Percentiles rank a stretch among this genome's conserved stretches.
phyloP scores from a whole-genome alignment of 2,329 filamentous ascomycete species.

The Mollisiaceae sp. region DNA sequence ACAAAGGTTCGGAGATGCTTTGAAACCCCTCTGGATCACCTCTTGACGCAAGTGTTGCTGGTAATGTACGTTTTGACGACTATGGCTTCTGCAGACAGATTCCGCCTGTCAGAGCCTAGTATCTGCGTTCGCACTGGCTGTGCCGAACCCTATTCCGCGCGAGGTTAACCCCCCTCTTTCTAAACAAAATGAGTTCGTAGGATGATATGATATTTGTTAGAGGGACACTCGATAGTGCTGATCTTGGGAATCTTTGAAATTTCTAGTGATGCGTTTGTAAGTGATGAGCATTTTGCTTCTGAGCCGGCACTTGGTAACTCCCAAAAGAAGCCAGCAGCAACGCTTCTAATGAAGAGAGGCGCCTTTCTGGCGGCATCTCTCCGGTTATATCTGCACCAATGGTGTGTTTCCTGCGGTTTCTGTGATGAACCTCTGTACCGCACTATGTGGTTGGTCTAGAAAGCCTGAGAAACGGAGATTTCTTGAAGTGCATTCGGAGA shows the following conservation, averaged over 20 bases:
- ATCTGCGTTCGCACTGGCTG: not conserved
- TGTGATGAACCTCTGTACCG: not conserved
- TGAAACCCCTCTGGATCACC: not conserved
- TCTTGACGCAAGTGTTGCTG: slow-evolving; percentile 11
- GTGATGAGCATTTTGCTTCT: too few relatives aligned
- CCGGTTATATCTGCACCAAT: not conserved
- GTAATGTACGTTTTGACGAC: not conserved
- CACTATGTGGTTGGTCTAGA: not conserved
- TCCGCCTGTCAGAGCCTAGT: not conserved
- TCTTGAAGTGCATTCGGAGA: not conserved
- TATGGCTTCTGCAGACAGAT: not conserved
- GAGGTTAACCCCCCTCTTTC: not conserved
- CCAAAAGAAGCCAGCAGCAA: not conserved
- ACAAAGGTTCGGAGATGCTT: slow-evolving; percentile 15
- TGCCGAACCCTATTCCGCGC: too few relatives aligned
- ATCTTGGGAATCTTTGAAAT: not conserved
- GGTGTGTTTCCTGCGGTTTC: not conserved
- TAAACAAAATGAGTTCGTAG: not conserved
- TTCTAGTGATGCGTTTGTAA: not conserved
- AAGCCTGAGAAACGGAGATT: not conserved
- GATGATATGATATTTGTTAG: not conserved
- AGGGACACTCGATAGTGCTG: too few relatives aligned
- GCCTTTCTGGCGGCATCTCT: not conserved
- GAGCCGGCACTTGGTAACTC: not conserved
- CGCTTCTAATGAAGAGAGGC: not conserved